These are phyloP conservation scores for Orbilia oligospora DNA, from an alignment of 2,329 filamentous ascomycete species.

Conservation along the genomic window DNA sequence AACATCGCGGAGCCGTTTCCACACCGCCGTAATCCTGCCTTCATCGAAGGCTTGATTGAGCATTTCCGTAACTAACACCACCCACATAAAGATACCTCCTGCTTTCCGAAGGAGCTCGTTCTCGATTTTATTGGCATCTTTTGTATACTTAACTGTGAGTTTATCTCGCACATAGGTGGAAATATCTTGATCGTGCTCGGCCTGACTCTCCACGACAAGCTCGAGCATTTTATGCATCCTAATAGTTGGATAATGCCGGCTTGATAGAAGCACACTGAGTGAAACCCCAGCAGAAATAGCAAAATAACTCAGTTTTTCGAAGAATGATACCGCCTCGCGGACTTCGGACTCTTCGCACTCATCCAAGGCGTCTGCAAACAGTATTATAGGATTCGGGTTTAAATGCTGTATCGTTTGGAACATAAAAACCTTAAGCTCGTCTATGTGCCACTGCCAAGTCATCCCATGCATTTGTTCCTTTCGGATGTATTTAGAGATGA, in stretches of 20 bases:
- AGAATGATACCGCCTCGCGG: background rate
- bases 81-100: constrained; percentile 40
- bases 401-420: background rate
- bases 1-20: constrained; percentile 30
- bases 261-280: constrained; percentile 61
- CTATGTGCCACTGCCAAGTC: background rate
- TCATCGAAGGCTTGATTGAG: constrained; percentile 59
- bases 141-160: background rate
- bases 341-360: background rate
- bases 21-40: constrained; percentile 38
- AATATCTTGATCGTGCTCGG: constrained; percentile 65
- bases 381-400: constrained; percentile 5
- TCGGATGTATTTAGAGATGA: constrained; percentile 22
- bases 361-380: constrained; percentile 64
- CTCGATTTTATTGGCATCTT: background rate
- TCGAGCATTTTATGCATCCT: constrained; percentile 62
- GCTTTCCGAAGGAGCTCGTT: constrained; percentile 10
- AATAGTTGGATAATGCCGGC: constrained; percentile 64
- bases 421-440: constrained; percentile 23
- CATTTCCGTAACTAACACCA: constrained; percentile 60
- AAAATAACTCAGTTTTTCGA: background rate
- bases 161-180: constrained; percentile 18
- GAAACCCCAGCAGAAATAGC: background rate
- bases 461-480: constrained; percentile 40
- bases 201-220: constrained; percentile 64